Evolutionary conservation across 2,329 filamentous ascomycete genomes (phyloP), one percentile per base, ranked within the genome.

Genomic region (Fusarium armeniacum): DNA sequence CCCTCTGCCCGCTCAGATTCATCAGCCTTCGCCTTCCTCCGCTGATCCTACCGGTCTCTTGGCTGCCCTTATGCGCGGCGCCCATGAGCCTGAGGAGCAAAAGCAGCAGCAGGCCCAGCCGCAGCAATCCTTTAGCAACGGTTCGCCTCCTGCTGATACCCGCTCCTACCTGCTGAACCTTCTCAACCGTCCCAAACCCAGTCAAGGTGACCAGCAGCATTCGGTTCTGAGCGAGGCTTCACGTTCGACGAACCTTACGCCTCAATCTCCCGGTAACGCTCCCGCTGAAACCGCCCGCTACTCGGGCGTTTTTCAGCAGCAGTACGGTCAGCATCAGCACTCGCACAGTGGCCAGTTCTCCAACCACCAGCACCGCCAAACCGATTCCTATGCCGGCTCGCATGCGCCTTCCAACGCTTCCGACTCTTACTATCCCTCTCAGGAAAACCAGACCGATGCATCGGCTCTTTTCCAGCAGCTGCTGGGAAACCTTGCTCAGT

Each of bases 151-250:
- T 24, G 85, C 89, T 47, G 91, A 93, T 78, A 93, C 94, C 6
- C 92, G 97, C 79, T 90, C 95, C 69, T 92, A 96, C 76, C 85
- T 99, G 49, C 88, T 98, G 67, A 91, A 93, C 73, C 85, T 98
- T 62, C 86, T 99, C 69, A 96, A 94, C 76, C 90, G 91, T 50
- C 90, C 92, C 54, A 94, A 91, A 81, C 88, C 89, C 15, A 83
- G 85, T 61, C 88, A 90, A 78, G 83, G 81, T 49, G 87, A 89
- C 47, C 81, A 81, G 65, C 76, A 81, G 67, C 75, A 79, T 35
- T 58, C 62, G 8, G 73, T 80, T 55, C 53, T 83, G 65, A 76
- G 78, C 54, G 84, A 86, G 65, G 74, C 80, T 15, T 78, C 81
- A 24, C 82, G 83, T 57, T 80, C 82, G 28, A 76, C 77, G 69